phyloP scores from a whole-genome alignment of 768 basidiomycete genomes.

The Udeniomyces megalosporus region DNA sequence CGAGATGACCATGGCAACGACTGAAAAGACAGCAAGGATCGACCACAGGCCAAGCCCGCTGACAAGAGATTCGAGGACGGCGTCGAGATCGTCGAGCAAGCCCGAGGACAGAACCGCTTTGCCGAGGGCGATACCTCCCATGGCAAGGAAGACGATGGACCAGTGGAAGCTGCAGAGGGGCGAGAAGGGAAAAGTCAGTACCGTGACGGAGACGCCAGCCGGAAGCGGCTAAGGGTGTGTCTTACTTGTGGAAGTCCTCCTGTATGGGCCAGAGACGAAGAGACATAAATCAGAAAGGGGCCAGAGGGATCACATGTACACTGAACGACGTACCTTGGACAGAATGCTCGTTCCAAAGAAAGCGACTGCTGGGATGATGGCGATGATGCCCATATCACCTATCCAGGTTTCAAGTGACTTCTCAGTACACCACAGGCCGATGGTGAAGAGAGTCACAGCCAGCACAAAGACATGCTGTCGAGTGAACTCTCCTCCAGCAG shows the following conservation, averaged over 20 bases:
- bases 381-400: slow-evolving; percentile 96
- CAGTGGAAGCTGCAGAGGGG: slow-evolving; percentile 13
- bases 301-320: neutral
- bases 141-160: slow-evolving; percentile 63
- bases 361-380: slow-evolving; percentile 75
- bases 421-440: slow-evolving; percentile 76
- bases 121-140: slow-evolving; percentile 94
- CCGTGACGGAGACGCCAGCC: no score
- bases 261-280: slow-evolving; percentile 24
- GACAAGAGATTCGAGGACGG: slow-evolving; percentile 37
- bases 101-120: slow-evolving; percentile 84
- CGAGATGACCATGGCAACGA: slow-evolving; percentile 14
- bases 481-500: slow-evolving; percentile 66
- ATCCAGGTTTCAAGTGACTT: slow-evolving; percentile 55
- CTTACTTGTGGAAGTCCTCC: slow-evolving; percentile 77
- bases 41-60: slow-evolving; percentile 34
- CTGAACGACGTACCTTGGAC: slow-evolving; percentile 53
- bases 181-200: no score
- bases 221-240: neutral
- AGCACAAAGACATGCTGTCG: slow-evolving; percentile 79
- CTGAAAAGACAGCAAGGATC: slow-evolving; percentile 23
- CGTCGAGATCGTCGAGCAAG: slow-evolving; percentile 61
- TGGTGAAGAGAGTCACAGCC: slow-evolving; percentile 66
- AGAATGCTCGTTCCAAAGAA: slow-evolving; percentile 89
- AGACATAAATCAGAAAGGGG: neutral